Conservation (phyloP, 1,139 yeast genomes). For the Hemisphaericaspora xylanilytica region DNA sequence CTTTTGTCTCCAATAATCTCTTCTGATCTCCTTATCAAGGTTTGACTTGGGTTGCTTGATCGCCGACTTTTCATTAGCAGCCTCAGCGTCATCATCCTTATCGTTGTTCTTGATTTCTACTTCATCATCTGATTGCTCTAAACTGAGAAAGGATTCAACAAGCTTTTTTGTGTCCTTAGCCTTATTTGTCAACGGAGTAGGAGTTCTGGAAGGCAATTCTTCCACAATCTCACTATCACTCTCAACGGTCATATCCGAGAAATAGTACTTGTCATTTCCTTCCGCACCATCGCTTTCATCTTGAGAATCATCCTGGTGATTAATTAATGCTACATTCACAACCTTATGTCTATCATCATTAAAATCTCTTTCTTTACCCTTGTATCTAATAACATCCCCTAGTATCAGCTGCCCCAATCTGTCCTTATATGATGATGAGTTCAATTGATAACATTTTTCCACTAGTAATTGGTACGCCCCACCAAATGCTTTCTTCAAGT, state of each 20-base stretch:
- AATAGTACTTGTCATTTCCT: conserved; percentile 36
- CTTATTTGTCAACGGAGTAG: conserved; percentile 14
- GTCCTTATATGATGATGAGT: conserved; percentile 61
- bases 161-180: conserved; percentile 22
- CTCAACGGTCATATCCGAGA: conserved; percentile 44
- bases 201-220: conserved; percentile 4
- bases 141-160: conserved; percentile 25
- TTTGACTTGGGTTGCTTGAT: conserved; percentile 18
- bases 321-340: conserved; percentile 55
- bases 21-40: conserved; percentile 34
- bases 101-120: conserved; percentile 18
- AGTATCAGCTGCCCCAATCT: conserved; percentile 72
- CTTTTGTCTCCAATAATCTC: conserved; percentile 47
- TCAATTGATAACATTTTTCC: conserved; percentile 62
- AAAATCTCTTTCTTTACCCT: conserved; percentile 76
- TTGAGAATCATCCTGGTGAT: conserved; percentile 22
- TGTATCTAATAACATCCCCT: conserved; percentile 76
- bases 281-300: conserved; percentile 32
- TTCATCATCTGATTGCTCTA: conserved; percentile 18
- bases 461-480: conserved; percentile 86
- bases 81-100: conserved; percentile 9
- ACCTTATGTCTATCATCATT: conserved; percentile 71
- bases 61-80: conserved; percentile 1
- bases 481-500: conserved; percentile 80
- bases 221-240: conserved; percentile 22